Base-by-base conservation (phyloP, 495 filamentous ascomycete genomes). In the Viridothelium virens region DNA sequence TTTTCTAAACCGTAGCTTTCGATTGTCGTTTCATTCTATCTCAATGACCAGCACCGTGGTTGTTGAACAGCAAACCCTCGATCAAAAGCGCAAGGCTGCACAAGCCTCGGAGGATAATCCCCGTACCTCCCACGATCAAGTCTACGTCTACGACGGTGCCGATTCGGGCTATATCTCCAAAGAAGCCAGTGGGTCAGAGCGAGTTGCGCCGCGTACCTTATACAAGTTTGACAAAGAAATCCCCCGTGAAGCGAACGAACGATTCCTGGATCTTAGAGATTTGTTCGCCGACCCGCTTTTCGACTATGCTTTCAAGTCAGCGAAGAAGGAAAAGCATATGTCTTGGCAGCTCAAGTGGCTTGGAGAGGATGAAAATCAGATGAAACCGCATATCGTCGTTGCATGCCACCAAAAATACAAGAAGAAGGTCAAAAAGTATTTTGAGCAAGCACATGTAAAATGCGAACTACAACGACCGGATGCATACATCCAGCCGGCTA, bases 281-380 rank as follows among this genome's bases (percentile, higher is more conserved):
- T 36, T 59, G 14, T 59, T 59, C 14, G 33, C 36, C 31, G 14
- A 59, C 5, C 53, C 53, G 5, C 53, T 59, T 36, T 59, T 18
- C 31, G 7, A 59, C 31, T 36, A 59, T 59, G 31, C 14, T 31
- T 59, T 59, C 31, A 59, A 59, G 53, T 59, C 53, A 36, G 53
- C 53, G 31, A 59, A 59, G 18, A 36, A 36, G 53, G 11, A 18
- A 9, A 31, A 59, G 31, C 53, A 36, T 31, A 36, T 59, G 5
- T 59, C 53, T 36, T 59, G 53, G 53, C 53, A 59, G 31, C 53
- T 59, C 11, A 59, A 59, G 31, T 59, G 53, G 53, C 31, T 59
- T 33, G 53, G 53, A 36, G 53, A 59, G 18, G 53, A 59, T 9
- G 53, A 59, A 36, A 7, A 18, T 36, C 33, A 59, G 7, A 3